These are phyloP conservation scores for Chrysosporium keratinophilum DNA, from an alignment of 2,329 filamentous ascomycete genomes.

Conservation along the genomic window DNA sequence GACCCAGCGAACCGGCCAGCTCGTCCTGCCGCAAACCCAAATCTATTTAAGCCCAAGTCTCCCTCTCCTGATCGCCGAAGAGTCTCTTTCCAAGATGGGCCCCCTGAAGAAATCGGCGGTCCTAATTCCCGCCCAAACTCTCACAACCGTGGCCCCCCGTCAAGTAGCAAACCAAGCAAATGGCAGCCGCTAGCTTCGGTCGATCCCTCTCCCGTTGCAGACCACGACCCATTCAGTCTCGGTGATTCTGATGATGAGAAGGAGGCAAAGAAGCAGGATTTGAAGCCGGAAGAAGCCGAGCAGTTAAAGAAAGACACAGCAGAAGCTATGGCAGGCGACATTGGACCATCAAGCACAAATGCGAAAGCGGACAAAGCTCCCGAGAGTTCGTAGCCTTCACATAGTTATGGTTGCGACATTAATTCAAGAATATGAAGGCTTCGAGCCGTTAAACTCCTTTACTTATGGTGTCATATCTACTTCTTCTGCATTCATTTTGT, in stretches of 20 bases:
- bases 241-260: slow-evolving; percentile 93
- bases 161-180: slow-evolving; percentile 68
- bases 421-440: background rate
- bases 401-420: background rate
- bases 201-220: slow-evolving; percentile 70
- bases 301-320: slow-evolving; percentile 54
- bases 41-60: slow-evolving; percentile 64
- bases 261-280: slow-evolving; percentile 58
- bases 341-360: slow-evolving; percentile 9
- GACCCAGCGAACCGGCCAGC: slow-evolving; percentile 47
- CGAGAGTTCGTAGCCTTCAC: slow-evolving; percentile 19
- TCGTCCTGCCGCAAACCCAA: slow-evolving; percentile 62
- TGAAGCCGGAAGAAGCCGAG: slow-evolving; percentile 46
- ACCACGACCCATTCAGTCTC: slow-evolving; percentile 93
- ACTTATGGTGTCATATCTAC: too few relatives aligned
- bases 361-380: slow-evolving; percentile 20
- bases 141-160: slow-evolving; percentile 43
- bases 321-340: slow-evolving; percentile 37
- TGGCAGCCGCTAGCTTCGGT: slow-evolving; percentile 90
- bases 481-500: too few relatives aligned
- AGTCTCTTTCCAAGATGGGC: slow-evolving; percentile 51
- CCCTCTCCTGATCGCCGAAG: slow-evolving; percentile 44
- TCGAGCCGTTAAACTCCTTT: too few relatives aligned
- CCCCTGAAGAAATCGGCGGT: slow-evolving; percentile 68
- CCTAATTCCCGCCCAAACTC: slow-evolving; percentile 56